Percentiles rank a stretch among this genome's conserved stretches.
Evolutionary conservation across 1,284 basidiomycete genomes (phyloP).

Genomic region (Tylopilus sp.): DNA sequence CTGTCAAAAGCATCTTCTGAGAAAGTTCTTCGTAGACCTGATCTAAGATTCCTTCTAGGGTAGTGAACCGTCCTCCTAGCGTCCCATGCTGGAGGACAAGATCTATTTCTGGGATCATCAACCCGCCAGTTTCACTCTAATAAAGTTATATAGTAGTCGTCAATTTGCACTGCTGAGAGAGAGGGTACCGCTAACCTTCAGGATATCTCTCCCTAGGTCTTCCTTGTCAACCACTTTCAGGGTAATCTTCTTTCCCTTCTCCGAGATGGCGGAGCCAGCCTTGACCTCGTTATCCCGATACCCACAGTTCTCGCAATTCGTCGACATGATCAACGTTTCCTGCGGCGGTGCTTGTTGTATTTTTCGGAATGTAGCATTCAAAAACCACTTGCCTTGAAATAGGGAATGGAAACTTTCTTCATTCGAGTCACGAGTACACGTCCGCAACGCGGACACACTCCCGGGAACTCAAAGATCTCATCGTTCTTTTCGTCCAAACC

Average conservation of each 20-base stretch:
- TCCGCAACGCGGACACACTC: conserved; percentile 86
- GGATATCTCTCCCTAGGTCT: conserved; percentile 90
- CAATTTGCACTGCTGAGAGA: not conserved
- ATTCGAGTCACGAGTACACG: conserved; percentile 84
- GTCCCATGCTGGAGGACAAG: conserved; percentile 91
- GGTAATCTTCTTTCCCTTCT: conserved; percentile 81
- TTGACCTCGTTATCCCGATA: conserved; percentile 99
- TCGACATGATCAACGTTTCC: conserved; percentile 99
- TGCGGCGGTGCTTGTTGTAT: not conserved
- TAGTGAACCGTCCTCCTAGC: conserved; percentile 97
- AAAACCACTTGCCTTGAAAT: conserved; percentile 76
- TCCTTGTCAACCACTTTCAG: conserved; percentile 92
- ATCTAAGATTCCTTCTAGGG: conserved; percentile 90
- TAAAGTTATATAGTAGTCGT: not conserved
- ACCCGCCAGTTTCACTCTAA: conserved; percentile 88
- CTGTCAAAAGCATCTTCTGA: conserved; percentile 81
- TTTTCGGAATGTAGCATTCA: not conserved
- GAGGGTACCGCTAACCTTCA: conserved; percentile 60
- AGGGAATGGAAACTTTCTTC: conserved; percentile 97
- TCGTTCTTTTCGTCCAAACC: conserved; percentile 51
- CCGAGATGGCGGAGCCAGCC: conserved; percentile 85
- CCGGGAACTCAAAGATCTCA: conserved; percentile 89
- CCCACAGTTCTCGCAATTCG: conserved; percentile 92
- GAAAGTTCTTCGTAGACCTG: conserved; percentile 96
- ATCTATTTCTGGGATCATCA: conserved; percentile 94